A percentile compares a stretch with the other conserved stretches of the same genome.
Conservation (phyloP, 2,329 filamentous ascomycete species). For the Phoma sp. region DNA sequence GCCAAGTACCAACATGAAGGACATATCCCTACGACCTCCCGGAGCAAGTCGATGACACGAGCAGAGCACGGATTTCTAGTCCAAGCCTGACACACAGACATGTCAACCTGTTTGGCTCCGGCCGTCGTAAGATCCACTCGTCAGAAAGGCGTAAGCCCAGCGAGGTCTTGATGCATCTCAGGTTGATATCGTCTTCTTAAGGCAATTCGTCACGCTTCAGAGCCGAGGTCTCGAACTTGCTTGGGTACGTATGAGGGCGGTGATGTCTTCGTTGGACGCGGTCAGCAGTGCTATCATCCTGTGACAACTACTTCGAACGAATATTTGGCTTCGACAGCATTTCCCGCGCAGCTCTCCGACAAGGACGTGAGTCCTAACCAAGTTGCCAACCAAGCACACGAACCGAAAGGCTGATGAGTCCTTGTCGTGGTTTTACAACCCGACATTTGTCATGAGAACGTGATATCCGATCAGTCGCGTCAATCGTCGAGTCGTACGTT, state of each 20-base stretch:
- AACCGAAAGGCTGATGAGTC: constrained; percentile 53
- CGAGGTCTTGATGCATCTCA: constrained; percentile 59
- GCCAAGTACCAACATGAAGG: constrained; percentile 42
- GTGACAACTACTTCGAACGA: constrained; percentile 17
- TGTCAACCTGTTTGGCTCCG: constrained; percentile 37
- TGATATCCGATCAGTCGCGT: constrained; percentile 69
- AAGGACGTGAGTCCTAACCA: constrained; percentile 45
- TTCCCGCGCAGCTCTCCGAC: constrained; percentile 60
- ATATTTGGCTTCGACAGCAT: constrained; percentile 43
- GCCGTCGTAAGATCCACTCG: constrained; percentile 60
- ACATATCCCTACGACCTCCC: constrained; percentile 39
- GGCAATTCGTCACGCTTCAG: constrained; percentile 51
- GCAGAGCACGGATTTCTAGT: constrained; percentile 49
- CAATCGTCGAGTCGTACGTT: constrained; percentile 67
- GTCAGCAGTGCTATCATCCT: constrained; percentile 35
- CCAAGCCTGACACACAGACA: constrained; percentile 56
- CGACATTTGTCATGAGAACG: constrained; percentile 56
- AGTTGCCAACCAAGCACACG: constrained; percentile 54
- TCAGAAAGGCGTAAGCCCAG: constrained; percentile 63
- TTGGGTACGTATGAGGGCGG: constrained; percentile 9
- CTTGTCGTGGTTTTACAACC: constrained; percentile 57
- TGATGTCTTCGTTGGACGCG: constrained; percentile 35
- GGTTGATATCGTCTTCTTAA: constrained; percentile 34
- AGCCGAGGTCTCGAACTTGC: constrained; percentile 32
- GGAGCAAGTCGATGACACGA: constrained; percentile 33